Conservation (phyloP, 257 asterid species). For the Euphrasia confusa region DNA sequence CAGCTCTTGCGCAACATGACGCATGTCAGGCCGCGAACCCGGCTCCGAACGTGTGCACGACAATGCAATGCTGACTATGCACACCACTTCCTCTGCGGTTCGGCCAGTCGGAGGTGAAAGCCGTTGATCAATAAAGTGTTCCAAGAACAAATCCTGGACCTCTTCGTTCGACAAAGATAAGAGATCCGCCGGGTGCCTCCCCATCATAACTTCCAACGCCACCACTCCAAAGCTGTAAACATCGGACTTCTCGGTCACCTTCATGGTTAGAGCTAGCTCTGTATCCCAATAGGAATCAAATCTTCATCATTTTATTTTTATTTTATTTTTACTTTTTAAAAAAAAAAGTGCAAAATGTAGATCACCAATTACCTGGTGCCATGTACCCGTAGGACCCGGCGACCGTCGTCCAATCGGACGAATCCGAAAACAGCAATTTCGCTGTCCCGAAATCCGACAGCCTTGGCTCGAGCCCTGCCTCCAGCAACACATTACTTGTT, state of each 20-base stretch:
- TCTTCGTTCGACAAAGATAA: conserved; percentile 24
- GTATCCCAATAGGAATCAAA: not conserved
- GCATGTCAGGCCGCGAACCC: conserved; percentile 75
- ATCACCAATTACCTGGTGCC: conserved; percentile 76
- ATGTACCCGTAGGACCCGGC: conserved; percentile 97
- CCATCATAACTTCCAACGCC: conserved; percentile 78
- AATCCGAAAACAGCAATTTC: conserved; percentile 47
- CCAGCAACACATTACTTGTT: conserved; percentile 63
- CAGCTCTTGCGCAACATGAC: conserved; percentile 68
- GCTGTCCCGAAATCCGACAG: conserved; percentile 94
- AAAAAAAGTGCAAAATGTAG: too few species aligned
- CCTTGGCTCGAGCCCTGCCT: conserved; percentile 60
- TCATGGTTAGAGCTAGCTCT: conserved; percentile 82
- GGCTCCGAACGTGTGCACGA: conserved; percentile 56
- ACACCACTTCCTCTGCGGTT: conserved; percentile 63
- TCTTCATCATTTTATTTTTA: too few species aligned
- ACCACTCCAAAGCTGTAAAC: conserved; percentile 95
- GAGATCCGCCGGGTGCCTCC: conserved; percentile 84
- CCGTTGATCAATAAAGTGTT: conserved; percentile 62
- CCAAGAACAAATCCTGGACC: conserved; percentile 38
- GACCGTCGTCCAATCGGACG: conserved; percentile 72
- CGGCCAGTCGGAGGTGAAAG: conserved; percentile 55
- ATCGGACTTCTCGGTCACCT: conserved; percentile 79
- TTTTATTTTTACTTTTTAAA: too few species aligned
- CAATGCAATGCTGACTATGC: conserved; percentile 53